Evolutionary conservation across 352 stramenopile species (phyloP).

Genomic region (Globisporangium polare): DNA sequence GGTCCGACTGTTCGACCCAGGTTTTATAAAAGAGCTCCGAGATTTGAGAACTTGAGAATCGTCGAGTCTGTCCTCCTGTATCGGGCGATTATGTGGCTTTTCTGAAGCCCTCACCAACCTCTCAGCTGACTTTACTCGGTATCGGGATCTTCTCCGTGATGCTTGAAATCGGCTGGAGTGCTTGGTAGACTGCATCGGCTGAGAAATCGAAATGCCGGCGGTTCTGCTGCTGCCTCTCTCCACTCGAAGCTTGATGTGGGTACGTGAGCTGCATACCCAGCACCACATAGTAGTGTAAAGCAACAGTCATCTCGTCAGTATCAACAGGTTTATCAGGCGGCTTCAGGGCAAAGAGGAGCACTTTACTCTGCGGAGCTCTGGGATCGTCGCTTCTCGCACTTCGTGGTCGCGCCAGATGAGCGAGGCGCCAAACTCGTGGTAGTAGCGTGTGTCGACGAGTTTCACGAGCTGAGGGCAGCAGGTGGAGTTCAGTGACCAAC

Average conservation of each 20-base stretch:
- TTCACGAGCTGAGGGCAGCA: constrained; percentile 28
- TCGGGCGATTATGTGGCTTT: too few species aligned
- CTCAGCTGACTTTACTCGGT: not conserved
- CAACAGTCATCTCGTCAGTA: not conserved
- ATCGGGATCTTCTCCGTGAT: constrained; percentile 44
- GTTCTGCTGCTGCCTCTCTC: not conserved
- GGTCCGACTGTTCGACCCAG: too few species aligned
- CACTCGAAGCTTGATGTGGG: not conserved
- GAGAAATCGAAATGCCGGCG: constrained; percentile 31
- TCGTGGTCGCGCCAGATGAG: constrained; percentile 60
- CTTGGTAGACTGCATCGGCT: constrained; percentile 38
- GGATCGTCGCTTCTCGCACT: constrained; percentile 29
- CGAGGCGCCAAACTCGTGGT: constrained; percentile 51
- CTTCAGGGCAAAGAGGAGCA: not conserved
- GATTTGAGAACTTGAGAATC: too few species aligned
- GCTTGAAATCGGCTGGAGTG: constrained; percentile 21
- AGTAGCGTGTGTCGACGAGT: constrained; percentile 54
- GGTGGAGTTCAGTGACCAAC: not conserved
- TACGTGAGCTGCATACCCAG: constrained; percentile 9
- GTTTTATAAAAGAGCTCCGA: too few species aligned
- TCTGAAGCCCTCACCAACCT: not conserved
- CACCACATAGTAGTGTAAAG: not conserved
- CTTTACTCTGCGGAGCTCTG: constrained; percentile 35
- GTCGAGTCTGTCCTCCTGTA: not conserved
- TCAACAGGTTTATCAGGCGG: not conserved